Base-by-base conservation (phyloP, 2,329 filamentous ascomycete genomes). In the Emmonsiellopsis sp. region DNA sequence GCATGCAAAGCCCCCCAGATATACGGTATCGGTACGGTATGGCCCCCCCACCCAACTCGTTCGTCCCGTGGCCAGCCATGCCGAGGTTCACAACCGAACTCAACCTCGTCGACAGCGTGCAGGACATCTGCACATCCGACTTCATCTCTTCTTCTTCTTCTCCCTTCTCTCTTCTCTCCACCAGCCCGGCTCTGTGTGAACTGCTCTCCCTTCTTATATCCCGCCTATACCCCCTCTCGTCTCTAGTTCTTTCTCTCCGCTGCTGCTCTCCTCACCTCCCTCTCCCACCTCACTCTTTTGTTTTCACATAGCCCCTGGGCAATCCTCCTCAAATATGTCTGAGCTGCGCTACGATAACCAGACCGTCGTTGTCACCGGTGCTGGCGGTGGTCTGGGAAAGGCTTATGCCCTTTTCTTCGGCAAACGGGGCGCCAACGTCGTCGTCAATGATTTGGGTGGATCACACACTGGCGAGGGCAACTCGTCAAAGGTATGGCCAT, bases 391-490 rank as follows among this genome's bases (percentile, higher is more conserved):
- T 59, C 73, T 93, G 54, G 88, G 88, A 60, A 88, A 85, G 73
- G 84, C 85, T 68, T 94, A 94, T 74, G 86, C 87, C 62, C 76
- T 85, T 56, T 97, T 95, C 79, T 97, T 95, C 69, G 93, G 82
- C 55, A 90, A 88, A 54, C 84, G 92, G 67, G 93, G 93, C 65
- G 93, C 90, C 63, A 94, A 86, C 72, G 87, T 95, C 63, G 92
- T 98, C 47, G 93, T 98, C 64, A 98, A 98, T 72, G 93, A 98
- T 70, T 81, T 97, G 50, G 93, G 93, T 58, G 89, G 83, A 50
- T 93, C 90, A 46, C 91, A 93, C 79, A 92, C 93, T 73, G 92
- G 93, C 62, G 90, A 96, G 76, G 92, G 91, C 56, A 83, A 80
- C 63, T 92, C 87, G 42, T 83, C 83, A 70, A 94, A 89, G 83